Base-by-base conservation (phyloP, 495 filamentous ascomycete species). In the Symbiotaphrina buchneri region DNA sequence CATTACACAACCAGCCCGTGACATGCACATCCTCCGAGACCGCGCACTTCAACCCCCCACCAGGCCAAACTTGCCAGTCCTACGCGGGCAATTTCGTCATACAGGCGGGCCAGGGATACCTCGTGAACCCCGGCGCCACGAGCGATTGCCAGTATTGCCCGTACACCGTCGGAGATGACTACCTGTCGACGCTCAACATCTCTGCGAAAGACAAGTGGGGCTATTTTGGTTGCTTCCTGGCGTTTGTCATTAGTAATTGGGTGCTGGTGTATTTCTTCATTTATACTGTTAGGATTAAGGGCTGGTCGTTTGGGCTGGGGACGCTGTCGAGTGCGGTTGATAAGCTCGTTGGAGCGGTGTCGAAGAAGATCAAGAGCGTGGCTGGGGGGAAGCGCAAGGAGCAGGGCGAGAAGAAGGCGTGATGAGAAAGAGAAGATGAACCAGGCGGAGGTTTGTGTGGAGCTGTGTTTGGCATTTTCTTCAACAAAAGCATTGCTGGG, bases 211-310 rank as follows among this genome's bases (percentile, higher is more conserved):
- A 74, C 19, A 74, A 76, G 54, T 81, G 76, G 75, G 45, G 61
- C 27, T 63, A 81, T 44, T 77, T 82, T 42, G 80, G 76, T 2
- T 74, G 85, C 33, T 83, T 83, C 55, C 31, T 79, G 21, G 67
- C 61, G 1, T 84, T 83, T 49, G 71, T 71, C 18, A 57, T 83
- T 14, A 69, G 64, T 32, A 85, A 85, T 42, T 85, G 73, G 70
- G 44, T 54, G 23, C 56, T 85, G 27, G 73, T 90, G 0, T 85
- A 83, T 48, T 84, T 90, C 55, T 80, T 90, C 37, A 65, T 85
- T 32, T 87, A 77, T 46, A 74, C 73, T 1, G 66, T 81, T 3
- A 57, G 77, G 11, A 64, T 87, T 28, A 61, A 62, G 37, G 63
- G 71, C 5, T 81, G 73, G 75, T 63, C 52, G 6, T 83, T 83